Conservation (phyloP, 768 basidiomycete genomes). For the Auricularia sp. region DNA sequence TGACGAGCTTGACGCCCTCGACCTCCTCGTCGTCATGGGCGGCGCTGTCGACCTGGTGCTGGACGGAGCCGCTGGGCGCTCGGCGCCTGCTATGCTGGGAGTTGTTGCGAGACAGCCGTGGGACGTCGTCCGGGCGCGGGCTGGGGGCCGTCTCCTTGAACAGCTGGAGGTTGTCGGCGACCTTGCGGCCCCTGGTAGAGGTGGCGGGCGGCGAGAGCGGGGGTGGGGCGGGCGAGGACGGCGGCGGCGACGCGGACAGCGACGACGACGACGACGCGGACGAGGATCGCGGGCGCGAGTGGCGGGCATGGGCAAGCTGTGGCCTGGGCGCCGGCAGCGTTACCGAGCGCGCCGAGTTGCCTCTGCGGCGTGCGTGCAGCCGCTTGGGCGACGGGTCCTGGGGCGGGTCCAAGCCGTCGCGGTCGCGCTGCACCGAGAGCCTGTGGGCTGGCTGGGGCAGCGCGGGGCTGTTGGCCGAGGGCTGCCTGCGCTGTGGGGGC, state of each 20-base stretch:
- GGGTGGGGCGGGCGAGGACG: conserved; percentile 3
- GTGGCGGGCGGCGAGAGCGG: conserved; percentile 2
- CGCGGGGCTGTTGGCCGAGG: no score
- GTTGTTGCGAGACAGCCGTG: conserved; percentile 25
- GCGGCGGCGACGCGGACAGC: conserved; percentile 5
- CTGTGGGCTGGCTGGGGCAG: no score
- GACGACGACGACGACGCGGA: conserved; percentile 8
- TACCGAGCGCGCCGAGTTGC: background rate
- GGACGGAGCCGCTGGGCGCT: conserved; percentile 21
- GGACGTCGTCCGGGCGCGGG: background rate
- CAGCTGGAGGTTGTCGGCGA: conserved; percentile 70
- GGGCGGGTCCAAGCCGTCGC: background rate
- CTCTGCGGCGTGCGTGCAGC: background rate
- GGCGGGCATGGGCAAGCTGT: background rate
- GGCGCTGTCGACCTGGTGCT: conserved; percentile 22
- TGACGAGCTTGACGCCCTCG: conserved; percentile 48
- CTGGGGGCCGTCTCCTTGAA: conserved; percentile 57
- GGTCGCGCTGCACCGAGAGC: background rate
- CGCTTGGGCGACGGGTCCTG: background rate
- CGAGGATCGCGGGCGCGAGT: background rate
- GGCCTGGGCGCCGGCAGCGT: background rate
- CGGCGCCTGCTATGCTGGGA: background rate
- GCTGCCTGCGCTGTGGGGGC: no score
- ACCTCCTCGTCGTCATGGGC: conserved; percentile 41
- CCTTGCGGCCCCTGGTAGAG: conserved; percentile 66